phyloP scores from a whole-genome alignment of 352 stramenopile genomes.

The Plasmopara viticola region DNA sequence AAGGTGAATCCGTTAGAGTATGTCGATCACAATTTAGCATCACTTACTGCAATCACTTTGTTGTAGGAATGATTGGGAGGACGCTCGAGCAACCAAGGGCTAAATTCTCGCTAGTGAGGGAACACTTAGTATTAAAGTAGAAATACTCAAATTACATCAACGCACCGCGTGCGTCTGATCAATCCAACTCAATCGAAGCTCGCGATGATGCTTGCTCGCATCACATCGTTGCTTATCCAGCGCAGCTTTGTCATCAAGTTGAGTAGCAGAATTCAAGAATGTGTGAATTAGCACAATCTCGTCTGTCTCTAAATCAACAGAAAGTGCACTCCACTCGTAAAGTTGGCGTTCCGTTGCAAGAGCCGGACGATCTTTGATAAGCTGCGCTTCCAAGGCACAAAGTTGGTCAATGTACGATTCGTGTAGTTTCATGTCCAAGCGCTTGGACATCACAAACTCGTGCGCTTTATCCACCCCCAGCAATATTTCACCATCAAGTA shows the following conservation, averaged over 20 bases:
- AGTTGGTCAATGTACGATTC: slow-evolving; percentile 75
- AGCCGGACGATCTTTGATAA: slow-evolving; percentile 40
- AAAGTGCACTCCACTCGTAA: slow-evolving; percentile 59
- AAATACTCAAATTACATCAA: background rate
- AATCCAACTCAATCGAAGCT: slow-evolving; percentile 56
- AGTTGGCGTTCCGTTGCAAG: slow-evolving; percentile 55
- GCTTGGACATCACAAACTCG: slow-evolving; percentile 86
- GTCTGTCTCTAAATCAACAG: slow-evolving; percentile 41
- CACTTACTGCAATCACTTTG: slow-evolving; percentile 58
- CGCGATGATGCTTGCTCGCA: slow-evolving; percentile 18
- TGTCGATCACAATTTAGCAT: background rate
- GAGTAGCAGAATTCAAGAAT: slow-evolving; percentile 50
- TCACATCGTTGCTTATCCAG: slow-evolving; percentile 12
- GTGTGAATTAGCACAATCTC: slow-evolving; percentile 76
- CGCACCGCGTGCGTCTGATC: slow-evolving; percentile 40
- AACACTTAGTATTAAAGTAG: background rate
- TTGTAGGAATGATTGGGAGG: slow-evolving; percentile 74
- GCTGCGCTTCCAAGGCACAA: slow-evolving; percentile 51
- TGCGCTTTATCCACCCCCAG: slow-evolving; percentile 90
- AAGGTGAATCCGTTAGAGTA: background rate
- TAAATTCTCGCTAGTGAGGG: slow-evolving; percentile 39
- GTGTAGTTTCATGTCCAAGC: slow-evolving; percentile 78
- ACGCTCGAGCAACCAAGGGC: slow-evolving; percentile 54
- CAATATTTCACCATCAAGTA: slow-evolving; percentile 92
- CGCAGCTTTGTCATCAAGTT: slow-evolving; percentile 7